Conservation (phyloP, 331 rosid species). For the Acacia pycnantha region DNA sequence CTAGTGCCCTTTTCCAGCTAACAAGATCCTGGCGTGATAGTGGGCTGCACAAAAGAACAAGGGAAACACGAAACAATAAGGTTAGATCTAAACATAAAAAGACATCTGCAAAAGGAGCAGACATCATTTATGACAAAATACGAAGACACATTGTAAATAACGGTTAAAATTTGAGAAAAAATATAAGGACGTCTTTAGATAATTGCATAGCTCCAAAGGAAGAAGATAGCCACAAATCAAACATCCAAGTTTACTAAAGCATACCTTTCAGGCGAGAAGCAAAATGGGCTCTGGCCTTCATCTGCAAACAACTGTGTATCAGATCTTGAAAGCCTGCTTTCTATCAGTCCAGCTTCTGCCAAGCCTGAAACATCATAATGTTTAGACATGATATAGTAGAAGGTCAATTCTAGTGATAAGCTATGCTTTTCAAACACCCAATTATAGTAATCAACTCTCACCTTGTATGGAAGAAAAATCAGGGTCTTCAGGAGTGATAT, state of each 20-base stretch:
- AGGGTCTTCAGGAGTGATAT: constrained; percentile 81
- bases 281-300: constrained; percentile 58
- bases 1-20: constrained; percentile 96
- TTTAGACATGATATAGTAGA: constrained; percentile 28
- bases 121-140: constrained; percentile 4
- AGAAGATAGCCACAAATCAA: constrained; percentile 14
- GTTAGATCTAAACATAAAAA: constrained; percentile 10
- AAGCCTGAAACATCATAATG: constrained; percentile 58
- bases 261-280: constrained; percentile 86
- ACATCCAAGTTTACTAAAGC: constrained; percentile 20
- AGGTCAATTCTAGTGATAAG: not conserved
- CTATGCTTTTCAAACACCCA: not conserved
- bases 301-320: constrained; percentile 64
- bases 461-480: constrained; percentile 98
- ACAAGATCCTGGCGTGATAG: constrained; percentile 98
- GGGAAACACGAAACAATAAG: constrained; percentile 20
- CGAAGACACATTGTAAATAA: not conserved
- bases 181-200: not conserved
- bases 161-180: constrained; percentile 6
- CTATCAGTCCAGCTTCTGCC: constrained; percentile 98
- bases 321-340: constrained; percentile 83
- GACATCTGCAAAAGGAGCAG: constrained; percentile 26
- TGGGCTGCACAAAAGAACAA: constrained; percentile 56
- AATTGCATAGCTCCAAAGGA: not conserved
- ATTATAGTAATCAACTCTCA: constrained; percentile 32